Evolutionary conservation across 1,284 basidiomycete species (phyloP).

Genomic region (Apiotrichum domesticum): DNA sequence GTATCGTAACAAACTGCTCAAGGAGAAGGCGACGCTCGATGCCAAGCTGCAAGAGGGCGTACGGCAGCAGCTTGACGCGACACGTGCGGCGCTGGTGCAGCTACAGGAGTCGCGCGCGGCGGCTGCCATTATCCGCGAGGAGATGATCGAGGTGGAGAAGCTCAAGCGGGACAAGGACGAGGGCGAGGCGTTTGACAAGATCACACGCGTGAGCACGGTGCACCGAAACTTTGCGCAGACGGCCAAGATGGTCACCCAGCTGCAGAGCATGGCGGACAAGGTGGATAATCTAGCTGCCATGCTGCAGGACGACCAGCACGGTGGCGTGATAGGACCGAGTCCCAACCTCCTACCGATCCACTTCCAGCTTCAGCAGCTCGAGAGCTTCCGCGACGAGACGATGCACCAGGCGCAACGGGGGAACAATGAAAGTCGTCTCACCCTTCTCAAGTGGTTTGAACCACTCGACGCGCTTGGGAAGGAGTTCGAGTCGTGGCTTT

Average conservation of each 20-base stretch:
- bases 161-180: slow-evolving; percentile 50
- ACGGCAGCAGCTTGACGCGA: slow-evolving; percentile 88
- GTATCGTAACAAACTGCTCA: slow-evolving; percentile 89
- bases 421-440: slow-evolving; percentile 56
- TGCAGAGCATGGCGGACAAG: slow-evolving; percentile 80
- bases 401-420: slow-evolving; percentile 85
- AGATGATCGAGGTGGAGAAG: slow-evolving; percentile 81
- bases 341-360: slow-evolving; percentile 86
- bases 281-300: slow-evolving; percentile 72
- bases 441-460: slow-evolving; percentile 75
- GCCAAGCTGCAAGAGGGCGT: slow-evolving; percentile 86
- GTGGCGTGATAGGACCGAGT: slow-evolving; percentile 71
- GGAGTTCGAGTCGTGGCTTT: slow-evolving; percentile 81
- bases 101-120: slow-evolving; percentile 74
- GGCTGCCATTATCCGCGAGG: slow-evolving; percentile 81
- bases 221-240: slow-evolving; percentile 94
- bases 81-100: slow-evolving; percentile 79
- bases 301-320: slow-evolving; percentile 61
- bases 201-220: slow-evolving; percentile 85
- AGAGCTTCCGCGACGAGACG: slow-evolving; percentile 87
- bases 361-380: slow-evolving; percentile 80
- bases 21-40: slow-evolving; percentile 94
- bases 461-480: slow-evolving; percentile 74
- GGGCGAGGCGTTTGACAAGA: slow-evolving; percentile 70
- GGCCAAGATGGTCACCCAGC: slow-evolving; percentile 88